Evolutionary conservation across 2,329 filamentous ascomycete genomes (phyloP), one percentile per base, ranked within the genome.

Genomic region (Drechslera avenae): DNA sequence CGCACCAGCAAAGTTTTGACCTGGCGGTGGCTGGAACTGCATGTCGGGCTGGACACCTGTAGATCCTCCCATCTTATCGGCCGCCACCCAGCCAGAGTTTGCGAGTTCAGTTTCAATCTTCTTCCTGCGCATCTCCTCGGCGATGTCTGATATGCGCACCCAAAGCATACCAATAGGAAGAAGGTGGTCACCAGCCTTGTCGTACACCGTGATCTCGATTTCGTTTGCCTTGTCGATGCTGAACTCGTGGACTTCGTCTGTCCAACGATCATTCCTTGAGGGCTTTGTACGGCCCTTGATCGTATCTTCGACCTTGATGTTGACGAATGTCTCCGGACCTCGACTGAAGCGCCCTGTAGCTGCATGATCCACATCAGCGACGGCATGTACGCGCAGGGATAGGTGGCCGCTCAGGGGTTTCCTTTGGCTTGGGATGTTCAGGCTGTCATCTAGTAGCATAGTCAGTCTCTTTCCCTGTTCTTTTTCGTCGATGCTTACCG

Each of bases 171-270:
- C 94, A 66, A 99, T 96, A 33, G 94, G 94, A 43, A 95, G 86
- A 12, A 92, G 87, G 63, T 96, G 89, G 64, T 97, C 92, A 17
- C 69, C 86, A 2, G 91, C 87, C 76, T 96, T 97, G 73, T 99
- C 94, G 74, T 99, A 99, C 9, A 99, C 92, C 0, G 91, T 97
- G 46, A 99, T 84, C 72, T 99, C 94, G 55, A 99, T 91, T 76
- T 99, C 94, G 74, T 99, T 99, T 44, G 94, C 94, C 78, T 97
- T 97, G 76, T 97, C 93, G 49, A 99, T 94, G 59, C 94, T 90
- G 55, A 99, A 87, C 51, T 87, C 91, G 74, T 97, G 94, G 30
- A 87, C 84, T 76, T 99, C 94, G 62, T 91, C 90, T 34, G 91
- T 86, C 93, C 93, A 99, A 66, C 86, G 86, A 75, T 99, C 94